A percentile compares a stretch with the other conserved stretches of the same genome.
Conservation (phyloP, 495 filamentous ascomycete species). For the Amniculicola lignicola region DNA sequence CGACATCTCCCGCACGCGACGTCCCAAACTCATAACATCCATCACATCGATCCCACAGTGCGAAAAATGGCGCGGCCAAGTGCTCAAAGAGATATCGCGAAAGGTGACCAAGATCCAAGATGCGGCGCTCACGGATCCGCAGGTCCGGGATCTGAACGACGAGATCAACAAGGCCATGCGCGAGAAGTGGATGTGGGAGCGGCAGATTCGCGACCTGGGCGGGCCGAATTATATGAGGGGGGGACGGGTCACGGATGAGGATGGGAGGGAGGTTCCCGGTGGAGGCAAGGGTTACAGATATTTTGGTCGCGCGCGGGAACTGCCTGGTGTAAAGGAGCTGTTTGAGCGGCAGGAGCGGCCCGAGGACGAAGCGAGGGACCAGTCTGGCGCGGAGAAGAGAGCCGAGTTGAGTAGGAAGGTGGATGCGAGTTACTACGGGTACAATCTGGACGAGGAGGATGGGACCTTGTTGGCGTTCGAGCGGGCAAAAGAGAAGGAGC, state of each 20-base stretch:
- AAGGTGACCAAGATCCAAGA: slow-evolving; percentile 97
- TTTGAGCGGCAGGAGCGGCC: slow-evolving; percentile 75
- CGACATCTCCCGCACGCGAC: slow-evolving; percentile 82
- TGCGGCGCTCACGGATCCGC: slow-evolving; percentile 79
- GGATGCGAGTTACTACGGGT: slow-evolving; percentile 94
- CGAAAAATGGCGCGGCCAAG: slow-evolving; percentile 98
- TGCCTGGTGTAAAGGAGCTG: slow-evolving; percentile 95
- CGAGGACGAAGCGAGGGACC: slow-evolving; percentile 49
- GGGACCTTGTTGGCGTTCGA: slow-evolving; percentile 81
- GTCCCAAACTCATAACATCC: slow-evolving; percentile 83
- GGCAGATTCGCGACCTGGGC: slow-evolving; percentile 88
- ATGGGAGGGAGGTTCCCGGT: slow-evolving; percentile 85
- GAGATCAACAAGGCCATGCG: slow-evolving; percentile 99
- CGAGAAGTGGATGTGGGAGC: slow-evolving; percentile 98
- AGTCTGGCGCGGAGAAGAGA: slow-evolving; percentile 56
- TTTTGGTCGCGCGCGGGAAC: slow-evolving; percentile 84
- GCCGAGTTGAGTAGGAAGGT: slow-evolving; percentile 74
- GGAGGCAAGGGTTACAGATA: slow-evolving; percentile 88
- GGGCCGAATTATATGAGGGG: slow-evolving; percentile 98
- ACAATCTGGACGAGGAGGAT: slow-evolving; percentile 91
- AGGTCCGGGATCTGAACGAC: slow-evolving; percentile 96
- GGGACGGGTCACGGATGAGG: slow-evolving; percentile 83
- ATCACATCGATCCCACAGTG: slow-evolving; percentile 79
- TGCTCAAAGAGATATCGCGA: slow-evolving; percentile 93
- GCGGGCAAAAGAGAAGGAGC: slow-evolving; percentile 75